Evolutionary conservation across 768 basidiomycete species (phyloP), one percentile per base, ranked within the genome.

Genomic region (Strobilomyces echinocephalus): DNA sequence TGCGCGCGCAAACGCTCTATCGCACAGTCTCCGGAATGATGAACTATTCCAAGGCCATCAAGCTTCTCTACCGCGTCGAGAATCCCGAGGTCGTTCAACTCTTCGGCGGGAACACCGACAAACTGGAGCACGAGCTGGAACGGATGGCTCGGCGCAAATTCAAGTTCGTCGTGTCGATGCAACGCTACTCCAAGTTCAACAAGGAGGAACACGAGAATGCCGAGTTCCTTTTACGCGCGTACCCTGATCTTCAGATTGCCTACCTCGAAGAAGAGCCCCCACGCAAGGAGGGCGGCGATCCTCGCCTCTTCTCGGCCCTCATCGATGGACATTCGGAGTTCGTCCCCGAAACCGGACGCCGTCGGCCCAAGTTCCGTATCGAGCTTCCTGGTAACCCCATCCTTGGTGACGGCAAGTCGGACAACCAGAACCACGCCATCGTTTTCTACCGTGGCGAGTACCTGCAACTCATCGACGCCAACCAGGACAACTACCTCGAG

Each of bases 21-120:
- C 85, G 97, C 60, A 99, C 97, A 14, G 95, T 99, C 16, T 97
- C 97, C 34, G 97, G 97, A 48, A 97, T 99, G 91, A 98, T 98
- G 97, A 99, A 99, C 75, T 98, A 99, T 71, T 85, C 91, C 60
- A 99, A 99, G 76, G 97, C 97, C 12, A 98, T 99, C 83, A 99
- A 99, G 70, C 76, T 99, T 34, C 81, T 99, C n/a, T 95, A 98
- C 71, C 92, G 95, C 52, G 97, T 99, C 40, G 97, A 99, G 76
- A 98, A 98, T 74, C 97, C 97, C 8, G 97, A 99, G 71, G 91
- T 99, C 45, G 97, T 99, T 16, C 95, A 98, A 73, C 79, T 88
- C 45, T 97, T 93, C 62, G 95, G 97, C 38, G 95, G 95, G 14
- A 98, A 98, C 73, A 97, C 95, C 3, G 97, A 98, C 72, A 91